Evolutionary conservation across 176 grass and related monocot genomes (phyloP).

Genomic region (Aegilops tauschii): DNA sequence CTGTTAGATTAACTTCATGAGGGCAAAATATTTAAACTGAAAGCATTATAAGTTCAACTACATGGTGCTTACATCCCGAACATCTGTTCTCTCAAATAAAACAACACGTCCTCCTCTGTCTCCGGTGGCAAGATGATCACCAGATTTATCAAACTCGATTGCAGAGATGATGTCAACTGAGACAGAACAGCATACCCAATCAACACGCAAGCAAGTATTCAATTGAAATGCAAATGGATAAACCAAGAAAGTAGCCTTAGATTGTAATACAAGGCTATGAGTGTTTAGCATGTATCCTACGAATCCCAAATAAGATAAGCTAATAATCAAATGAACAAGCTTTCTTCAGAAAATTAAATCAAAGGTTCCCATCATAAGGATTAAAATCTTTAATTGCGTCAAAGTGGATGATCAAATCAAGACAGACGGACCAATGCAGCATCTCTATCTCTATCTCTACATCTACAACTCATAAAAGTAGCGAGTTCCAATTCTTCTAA

Average conservation of each 20-base stretch:
- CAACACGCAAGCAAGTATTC: constrained; percentile 16
- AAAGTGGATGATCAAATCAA: background rate
- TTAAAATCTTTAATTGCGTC: background rate
- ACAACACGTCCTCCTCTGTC: constrained; percentile 91
- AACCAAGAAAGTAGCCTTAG: constrained; percentile 16
- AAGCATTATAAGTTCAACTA: constrained; percentile 20
- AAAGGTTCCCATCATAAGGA: background rate
- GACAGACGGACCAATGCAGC: background rate
- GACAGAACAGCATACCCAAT: constrained; percentile 35
- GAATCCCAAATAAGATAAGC: background rate
- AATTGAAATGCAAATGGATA: constrained; percentile 15
- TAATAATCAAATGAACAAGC: background rate
- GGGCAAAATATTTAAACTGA: constrained; percentile 22
- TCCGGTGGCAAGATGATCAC: constrained; percentile 91
- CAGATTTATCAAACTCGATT: constrained; percentile 93
- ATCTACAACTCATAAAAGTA: no score
- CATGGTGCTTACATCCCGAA: constrained; percentile 53
- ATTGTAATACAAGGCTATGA: constrained; percentile 4
- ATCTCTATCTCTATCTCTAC: background rate
- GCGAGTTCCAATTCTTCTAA: no score
- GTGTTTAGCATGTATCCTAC: constrained; percentile 1
- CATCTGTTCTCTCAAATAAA: constrained; percentile 88
- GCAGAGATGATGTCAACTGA: constrained; percentile 94
- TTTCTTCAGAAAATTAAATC: background rate
- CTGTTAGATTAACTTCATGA: constrained; percentile 31